Evolutionary conservation across 2,329 filamentous ascomycete species (phyloP), one percentile per base, ranked within the genome.

Genomic region (Metarhizium humberi): DNA sequence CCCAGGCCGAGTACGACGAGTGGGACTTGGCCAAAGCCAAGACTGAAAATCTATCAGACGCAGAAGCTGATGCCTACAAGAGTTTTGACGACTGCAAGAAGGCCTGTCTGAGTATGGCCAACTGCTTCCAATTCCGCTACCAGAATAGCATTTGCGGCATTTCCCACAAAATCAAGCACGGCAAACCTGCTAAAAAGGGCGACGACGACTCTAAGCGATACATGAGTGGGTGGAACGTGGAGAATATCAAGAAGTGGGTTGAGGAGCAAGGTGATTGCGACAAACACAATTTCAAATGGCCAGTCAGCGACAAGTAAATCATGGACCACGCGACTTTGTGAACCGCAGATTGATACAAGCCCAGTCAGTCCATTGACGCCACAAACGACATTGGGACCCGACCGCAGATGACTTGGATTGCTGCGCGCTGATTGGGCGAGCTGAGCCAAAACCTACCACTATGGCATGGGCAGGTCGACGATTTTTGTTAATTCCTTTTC

Each of bases 101-200:
- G 32, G 74, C 75, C 2, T 84, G 80, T 61, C 61, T 71, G 45
- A 66, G 62, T 48, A 52, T 66, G 36, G 36, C 58, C 0, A 56
- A 62, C 8, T 78, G 75, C 64, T 69, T 76, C 58, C 73, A 75
- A 59, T 77, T 68, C 59, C 65, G 65, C 34, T 77, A 68, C 60
- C 62, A 67, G 34, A 60, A 72, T n/a, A 66, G 70, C 32, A 60
- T 72, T 45, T 78, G 75, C 59, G 59, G 63, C 5, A 65, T 72
- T 34, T 61, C 66, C 53, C 61, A 60, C 53, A 64, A 65, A 6
- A 69, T 77, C 58, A 67, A 62, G 57, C 64, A 75, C 16, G 75
- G 75, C 14, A 63, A 66, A 29, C 75, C 75, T 3, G 63, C 61
- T 5, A 67, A 67, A 56, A 65, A 59, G 53, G 60, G 61, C 3